Base-by-base conservation (phyloP, 2,329 filamentous ascomycete species). In the Penicillium sp. region DNA sequence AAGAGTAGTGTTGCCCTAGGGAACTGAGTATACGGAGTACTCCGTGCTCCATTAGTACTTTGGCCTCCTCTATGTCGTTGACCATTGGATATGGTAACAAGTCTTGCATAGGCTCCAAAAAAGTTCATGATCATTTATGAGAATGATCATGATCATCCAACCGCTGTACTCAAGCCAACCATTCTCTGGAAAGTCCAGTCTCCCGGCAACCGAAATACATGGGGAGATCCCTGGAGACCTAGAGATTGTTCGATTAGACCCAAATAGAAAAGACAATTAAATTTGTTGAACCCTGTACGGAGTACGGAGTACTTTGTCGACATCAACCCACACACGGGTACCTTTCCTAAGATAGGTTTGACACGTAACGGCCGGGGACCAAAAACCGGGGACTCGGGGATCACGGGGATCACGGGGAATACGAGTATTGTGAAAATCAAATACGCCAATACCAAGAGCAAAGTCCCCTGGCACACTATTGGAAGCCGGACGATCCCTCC, bases 351-450 rank as follows among this genome's bases (percentile, higher is more conserved):
- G 59, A 57, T 15, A 60, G 67, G 54, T 50, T 61, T 70, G 69
- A 71, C 68, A 71, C 66, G 68, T 70, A 70, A 71, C 67, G 68
- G 65, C 53, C 41, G 52, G 46, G 49, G 54, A 53, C 38, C 38
- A 45, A 16, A 29, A 39, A 23, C 38, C 58, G 58, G 49, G 55
- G 51, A 57, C n/a, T 60, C 54, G 54, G 58, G 56, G 55, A 50
- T 38, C 15, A 34, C 52, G 54, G 58, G 56, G 55, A 50, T 33
- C 43, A 41, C n/a, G 36, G 53, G 41, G 40, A 29, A 38, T 16
- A 46, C 8, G 27, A 41, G 27, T 53, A 38, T n/a, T 29, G 10
- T 27, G 39, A 47, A 51, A 45, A 25, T 6, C 21, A 25, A 58
- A 51, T 55, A 55, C 45, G 13, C 8, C 27, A 58, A 51, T 55